A percentile compares a stretch with the other conserved stretches of the same genome.
These are phyloP conservation scores for Psilocybe tampanensis DNA, from an alignment of 768 basidiomycete genomes.

Conservation along the genomic window DNA sequence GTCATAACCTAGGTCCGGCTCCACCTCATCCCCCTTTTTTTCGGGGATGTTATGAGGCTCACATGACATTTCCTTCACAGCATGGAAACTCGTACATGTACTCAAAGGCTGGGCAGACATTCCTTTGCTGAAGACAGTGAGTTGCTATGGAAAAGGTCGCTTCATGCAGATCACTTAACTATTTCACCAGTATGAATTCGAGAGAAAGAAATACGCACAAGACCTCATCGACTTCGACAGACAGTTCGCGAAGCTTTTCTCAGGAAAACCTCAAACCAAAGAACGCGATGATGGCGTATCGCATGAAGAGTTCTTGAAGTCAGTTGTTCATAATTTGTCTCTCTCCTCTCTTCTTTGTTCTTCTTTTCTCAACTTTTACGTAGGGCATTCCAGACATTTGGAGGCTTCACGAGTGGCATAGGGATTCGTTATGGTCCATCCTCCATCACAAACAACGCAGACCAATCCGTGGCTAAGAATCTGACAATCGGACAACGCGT, in stretches of 20 bases:
- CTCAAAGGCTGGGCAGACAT: conserved; percentile 54
- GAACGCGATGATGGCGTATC: conserved; percentile 51
- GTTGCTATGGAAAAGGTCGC: conserved; percentile 13
- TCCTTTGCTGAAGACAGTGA: conserved; percentile 52
- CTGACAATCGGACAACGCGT: conserved; percentile 56
- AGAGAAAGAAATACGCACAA: conserved; percentile 68
- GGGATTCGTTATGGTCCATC: conserved; percentile 56
- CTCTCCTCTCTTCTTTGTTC: neutral
- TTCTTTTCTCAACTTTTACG: neutral
- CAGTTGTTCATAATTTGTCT: neutral
- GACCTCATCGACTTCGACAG: conserved; percentile 76
- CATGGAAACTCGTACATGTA: conserved; percentile 65
- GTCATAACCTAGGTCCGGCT: conserved; percentile 62
- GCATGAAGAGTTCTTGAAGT: conserved; percentile 54
- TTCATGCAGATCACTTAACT: neutral
- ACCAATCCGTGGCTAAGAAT: conserved; percentile 40
- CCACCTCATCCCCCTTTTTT: neutral
- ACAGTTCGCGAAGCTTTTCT: conserved; percentile 66
- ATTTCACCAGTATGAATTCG: conserved; percentile 68
- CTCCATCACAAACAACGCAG: conserved; percentile 37
- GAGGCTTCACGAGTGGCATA: conserved; percentile 57
- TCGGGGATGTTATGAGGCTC: neutral
- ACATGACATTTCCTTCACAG: conserved; percentile 25
- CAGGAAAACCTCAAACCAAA: conserved; percentile 60
- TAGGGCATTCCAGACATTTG: conserved; percentile 54